Evolutionary conservation across 768 basidiomycete genomes (phyloP).

Genomic region (Mycena albidolilacea): DNA sequence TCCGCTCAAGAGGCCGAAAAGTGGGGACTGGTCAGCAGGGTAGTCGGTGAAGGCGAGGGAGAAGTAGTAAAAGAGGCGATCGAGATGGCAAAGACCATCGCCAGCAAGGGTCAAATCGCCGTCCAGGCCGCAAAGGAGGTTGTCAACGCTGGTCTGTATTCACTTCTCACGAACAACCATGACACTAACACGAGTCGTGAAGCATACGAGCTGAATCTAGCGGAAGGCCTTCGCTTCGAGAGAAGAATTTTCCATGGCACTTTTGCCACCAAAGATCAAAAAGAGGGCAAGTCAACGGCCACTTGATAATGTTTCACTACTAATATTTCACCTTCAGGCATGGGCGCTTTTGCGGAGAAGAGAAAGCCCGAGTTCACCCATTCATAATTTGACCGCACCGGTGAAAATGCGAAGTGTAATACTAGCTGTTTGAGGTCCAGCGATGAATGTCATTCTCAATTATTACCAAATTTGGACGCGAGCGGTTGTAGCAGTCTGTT

Average conservation of each 20-base stretch:
- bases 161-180: neutral
- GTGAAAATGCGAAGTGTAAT: neutral
- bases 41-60: conserved; percentile 83
- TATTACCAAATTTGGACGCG: conserved; percentile 20
- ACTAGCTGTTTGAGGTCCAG: neutral
- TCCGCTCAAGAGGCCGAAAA: conserved; percentile 84
- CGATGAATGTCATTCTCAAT: neutral
- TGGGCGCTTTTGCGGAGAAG: conserved; percentile 96
- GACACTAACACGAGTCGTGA: conserved; percentile 16
- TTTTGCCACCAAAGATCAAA: conserved; percentile 96
- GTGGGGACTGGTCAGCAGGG: conserved; percentile 91
- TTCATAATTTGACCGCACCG: conserved; percentile 46
- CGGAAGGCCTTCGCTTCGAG: conserved; percentile 90
- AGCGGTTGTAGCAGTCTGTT: conserved; percentile 28
- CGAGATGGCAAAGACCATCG: conserved; percentile 82
- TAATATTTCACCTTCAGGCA: conserved; percentile 69
- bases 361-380: conserved; percentile 89
- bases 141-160: conserved; percentile 82
- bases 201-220: conserved; percentile 87
- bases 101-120: conserved; percentile 85
- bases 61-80: conserved; percentile 91
- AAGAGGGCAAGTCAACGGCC: conserved; percentile 71
- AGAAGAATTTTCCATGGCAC: conserved; percentile 90
- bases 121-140: conserved; percentile 94
- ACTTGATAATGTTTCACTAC: conserved; percentile 1